phyloP scores from a whole-genome alignment of 2,329 filamentous ascomycete genomes.

The Boeremia lycopersici region DNA sequence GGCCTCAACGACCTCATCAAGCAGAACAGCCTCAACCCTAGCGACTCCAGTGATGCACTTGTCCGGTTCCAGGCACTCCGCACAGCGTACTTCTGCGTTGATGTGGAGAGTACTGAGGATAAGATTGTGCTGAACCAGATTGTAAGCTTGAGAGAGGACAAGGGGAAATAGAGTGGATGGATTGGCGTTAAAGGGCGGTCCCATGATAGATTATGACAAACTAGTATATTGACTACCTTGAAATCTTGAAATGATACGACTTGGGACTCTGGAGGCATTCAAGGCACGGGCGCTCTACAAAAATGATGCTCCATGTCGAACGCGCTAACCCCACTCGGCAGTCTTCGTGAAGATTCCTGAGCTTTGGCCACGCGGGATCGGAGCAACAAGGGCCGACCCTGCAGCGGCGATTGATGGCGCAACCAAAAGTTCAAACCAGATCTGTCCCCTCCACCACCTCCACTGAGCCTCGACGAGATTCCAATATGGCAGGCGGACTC shows the following conservation, averaged over 20 bases:
- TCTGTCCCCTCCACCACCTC: not conserved
- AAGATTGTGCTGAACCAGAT: conserved; percentile 89
- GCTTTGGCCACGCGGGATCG: conserved; percentile 2
- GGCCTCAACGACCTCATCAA: conserved; percentile 83
- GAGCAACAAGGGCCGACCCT: conserved; percentile 10
- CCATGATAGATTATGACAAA: too few species aligned
- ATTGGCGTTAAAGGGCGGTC: too few species aligned
- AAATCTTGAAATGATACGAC: not conserved
- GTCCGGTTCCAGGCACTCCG: conserved; percentile 92
- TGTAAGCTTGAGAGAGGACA: conserved; percentile 86
- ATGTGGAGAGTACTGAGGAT: conserved; percentile 71
- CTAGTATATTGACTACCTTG: too few species aligned
- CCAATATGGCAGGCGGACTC: conserved; percentile 57
- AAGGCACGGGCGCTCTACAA: too few species aligned
- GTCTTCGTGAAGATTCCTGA: conserved; percentile 13
- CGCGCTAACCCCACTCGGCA: conserved; percentile 4
- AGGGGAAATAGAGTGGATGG: conserved; percentile 29
- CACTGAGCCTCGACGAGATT: not conserved
- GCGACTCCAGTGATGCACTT: conserved; percentile 45
- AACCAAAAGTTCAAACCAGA: conserved; percentile 25
- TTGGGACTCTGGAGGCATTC: not conserved
- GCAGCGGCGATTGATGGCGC: conserved; percentile 17
- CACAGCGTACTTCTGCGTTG: conserved; percentile 85
- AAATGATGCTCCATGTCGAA: not conserved
- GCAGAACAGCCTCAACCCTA: conserved; percentile 45